Conservation (phyloP, 257 asterid genomes). For the Mentha longifolia region DNA sequence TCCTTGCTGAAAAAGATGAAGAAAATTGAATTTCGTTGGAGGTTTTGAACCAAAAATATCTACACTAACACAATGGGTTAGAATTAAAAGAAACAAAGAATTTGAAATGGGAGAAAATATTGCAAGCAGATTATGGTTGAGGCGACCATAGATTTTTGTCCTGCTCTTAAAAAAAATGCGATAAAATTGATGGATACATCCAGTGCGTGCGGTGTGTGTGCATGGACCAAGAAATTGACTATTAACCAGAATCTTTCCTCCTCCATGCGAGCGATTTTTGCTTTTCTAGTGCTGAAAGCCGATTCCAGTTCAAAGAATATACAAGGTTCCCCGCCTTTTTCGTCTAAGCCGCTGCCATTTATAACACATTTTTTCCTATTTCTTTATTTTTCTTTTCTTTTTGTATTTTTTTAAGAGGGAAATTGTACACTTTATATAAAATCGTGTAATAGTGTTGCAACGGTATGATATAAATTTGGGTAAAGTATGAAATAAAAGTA, state of each 20-base stretch:
- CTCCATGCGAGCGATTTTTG: background rate
- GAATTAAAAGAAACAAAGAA: background rate
- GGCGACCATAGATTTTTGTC: background rate
- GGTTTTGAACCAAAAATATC: background rate
- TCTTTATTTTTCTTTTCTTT: background rate
- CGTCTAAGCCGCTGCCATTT: slow-evolving; percentile 12
- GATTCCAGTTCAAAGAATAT: background rate
- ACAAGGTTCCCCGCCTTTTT: slow-evolving; percentile 17
- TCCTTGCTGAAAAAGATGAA: background rate
- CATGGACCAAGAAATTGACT: background rate
- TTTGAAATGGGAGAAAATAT: background rate
- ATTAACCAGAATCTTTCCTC: background rate
- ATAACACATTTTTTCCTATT: background rate
- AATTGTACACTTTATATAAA: too few relatives aligned
- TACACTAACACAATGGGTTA: background rate
- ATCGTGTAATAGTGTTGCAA: too few relatives aligned
- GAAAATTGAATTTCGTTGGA: background rate
- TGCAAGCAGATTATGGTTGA: background rate
- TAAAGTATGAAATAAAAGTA: too few relatives aligned
- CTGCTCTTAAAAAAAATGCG: background rate
- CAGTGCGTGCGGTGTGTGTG: slow-evolving; percentile 17
- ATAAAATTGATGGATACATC: background rate
- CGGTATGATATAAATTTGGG: too few relatives aligned
- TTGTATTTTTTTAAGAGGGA: too few relatives aligned
- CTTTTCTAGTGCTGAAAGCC: background rate